Evolutionary conservation across 1,284 basidiomycete species (phyloP), one percentile per base, ranked within the genome.

Genomic region (Chondrostereum purpureum): DNA sequence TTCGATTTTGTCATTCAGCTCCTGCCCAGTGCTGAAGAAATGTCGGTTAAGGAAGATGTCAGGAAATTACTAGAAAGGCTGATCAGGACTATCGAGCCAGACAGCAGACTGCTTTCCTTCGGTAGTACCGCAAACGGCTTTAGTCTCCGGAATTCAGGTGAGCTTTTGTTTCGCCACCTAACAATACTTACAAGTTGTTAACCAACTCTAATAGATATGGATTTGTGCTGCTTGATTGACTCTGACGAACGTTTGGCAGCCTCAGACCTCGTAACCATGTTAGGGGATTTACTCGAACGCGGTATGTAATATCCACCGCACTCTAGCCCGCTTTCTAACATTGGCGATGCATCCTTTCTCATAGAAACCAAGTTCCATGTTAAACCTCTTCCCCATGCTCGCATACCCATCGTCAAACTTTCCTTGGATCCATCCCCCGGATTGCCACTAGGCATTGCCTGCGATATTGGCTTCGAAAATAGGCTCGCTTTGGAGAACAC

Each of bases 381-480:
- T 68, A 97, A 98, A 67, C 88, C 93, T 11, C 72, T 99, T 27
- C 94, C 95, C 4, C 90, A 95, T 67, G 95, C 95, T 13, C 85
- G 95, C 55, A 98, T 99, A 72, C 95, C 95, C 18, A 99, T 99
- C 64, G 92, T 99, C 62, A 99, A 99, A 70, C 78, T 99, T 47
- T 92, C 87, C 35, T 78, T 97, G 43, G 84, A 93, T 55, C 88
- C 94, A 13, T 94, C 92, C 0, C 83, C 84, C 12, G 92, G 91
- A 2, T 71, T 96, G 5, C 93, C 92, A 2, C 82, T 85, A 40
- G 91, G 90, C 58, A 89, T 99, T 55, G 87, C 93, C 14, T 98
- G 95, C 64, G 95, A 99, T 66, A 99, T 99, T 56, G 95, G 95
- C 20, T 98, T 99, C 55, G 95, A 97, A 71, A 98, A 98, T 67